These are phyloP conservation scores for Lophium mytilinum DNA, from an alignment of 495 filamentous ascomycete species.

Conservation along the genomic window DNA sequence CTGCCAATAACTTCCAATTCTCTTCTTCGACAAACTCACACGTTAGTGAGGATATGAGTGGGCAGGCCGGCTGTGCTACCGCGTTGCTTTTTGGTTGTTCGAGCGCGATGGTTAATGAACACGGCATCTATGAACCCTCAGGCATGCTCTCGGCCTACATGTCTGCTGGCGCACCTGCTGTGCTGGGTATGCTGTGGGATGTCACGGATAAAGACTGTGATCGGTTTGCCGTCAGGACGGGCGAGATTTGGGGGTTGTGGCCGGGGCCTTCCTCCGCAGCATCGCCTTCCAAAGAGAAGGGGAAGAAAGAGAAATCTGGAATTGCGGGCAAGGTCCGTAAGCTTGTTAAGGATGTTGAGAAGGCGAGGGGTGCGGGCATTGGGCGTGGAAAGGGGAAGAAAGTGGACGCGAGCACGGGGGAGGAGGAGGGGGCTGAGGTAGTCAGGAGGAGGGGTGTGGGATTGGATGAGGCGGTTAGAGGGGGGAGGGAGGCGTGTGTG, in stretches of 20 bases:
- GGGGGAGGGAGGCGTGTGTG: constrained; percentile 63
- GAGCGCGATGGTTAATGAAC: constrained; percentile 66
- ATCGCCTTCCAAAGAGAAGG: constrained; percentile 27
- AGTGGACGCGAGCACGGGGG: constrained; percentile 7
- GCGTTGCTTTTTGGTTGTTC: constrained; percentile 89
- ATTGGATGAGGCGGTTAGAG: constrained; percentile 72
- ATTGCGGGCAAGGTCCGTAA: constrained; percentile 14
- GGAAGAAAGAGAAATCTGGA: constrained; percentile 7
- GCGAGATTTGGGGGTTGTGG: constrained; percentile 77
- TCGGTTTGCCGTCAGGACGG: constrained; percentile 66
- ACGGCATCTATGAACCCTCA: constrained; percentile 80
- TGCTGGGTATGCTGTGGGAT: constrained; percentile 91
- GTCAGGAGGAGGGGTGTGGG: constrained; percentile 29
- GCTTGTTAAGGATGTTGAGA: constrained; percentile 30
- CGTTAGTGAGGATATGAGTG: background rate
- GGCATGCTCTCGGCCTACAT: constrained; percentile 89
- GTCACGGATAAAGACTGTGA: constrained; percentile 97
- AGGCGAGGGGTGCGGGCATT: constrained; percentile 35
- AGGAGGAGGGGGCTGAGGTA: constrained; percentile 8
- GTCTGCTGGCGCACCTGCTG: constrained; percentile 61
- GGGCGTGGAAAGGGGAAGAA: constrained; percentile 28
- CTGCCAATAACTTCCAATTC: background rate
- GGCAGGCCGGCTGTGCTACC: constrained; percentile 49
- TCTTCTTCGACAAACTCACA: constrained; percentile 21
- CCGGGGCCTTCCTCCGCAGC: constrained; percentile 19